A percentile compares a stretch with the other conserved stretches of the same genome.
Conservation (phyloP, 2,329 filamentous ascomycete genomes). For the Biscogniauxia sp. region DNA sequence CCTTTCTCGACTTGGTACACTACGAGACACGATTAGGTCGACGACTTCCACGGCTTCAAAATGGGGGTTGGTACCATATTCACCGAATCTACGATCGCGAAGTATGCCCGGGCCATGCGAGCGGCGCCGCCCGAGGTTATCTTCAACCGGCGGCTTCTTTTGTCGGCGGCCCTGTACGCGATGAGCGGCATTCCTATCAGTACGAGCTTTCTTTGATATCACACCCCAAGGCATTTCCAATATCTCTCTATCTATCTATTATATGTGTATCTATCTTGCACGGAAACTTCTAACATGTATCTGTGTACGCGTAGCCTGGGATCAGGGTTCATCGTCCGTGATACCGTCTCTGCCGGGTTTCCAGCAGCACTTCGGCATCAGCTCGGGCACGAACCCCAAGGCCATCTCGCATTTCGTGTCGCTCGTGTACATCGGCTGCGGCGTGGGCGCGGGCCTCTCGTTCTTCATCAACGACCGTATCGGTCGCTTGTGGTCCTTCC, state of each 20-base stretch:
- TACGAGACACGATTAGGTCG: neutral
- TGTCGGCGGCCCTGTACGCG: conserved; percentile 19
- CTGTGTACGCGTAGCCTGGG: conserved; percentile 27
- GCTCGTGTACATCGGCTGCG: conserved; percentile 33
- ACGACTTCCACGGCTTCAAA: neutral
- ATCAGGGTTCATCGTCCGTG: conserved; percentile 32
- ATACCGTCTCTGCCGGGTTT: conserved; percentile 36
- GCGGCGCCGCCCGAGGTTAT: conserved; percentile 20
- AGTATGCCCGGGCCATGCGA: conserved; percentile 16
- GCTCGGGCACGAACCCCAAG: conserved; percentile 25
- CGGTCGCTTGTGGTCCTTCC: conserved; percentile 22
- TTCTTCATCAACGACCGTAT: conserved; percentile 35
- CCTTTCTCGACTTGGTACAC: neutral
- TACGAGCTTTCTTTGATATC: neutral
- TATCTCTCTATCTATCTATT: no score
- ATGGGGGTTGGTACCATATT: conserved; percentile 3
- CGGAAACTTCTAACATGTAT: neutral
- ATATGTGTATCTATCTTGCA: no score
- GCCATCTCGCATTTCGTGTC: conserved; percentile 37
- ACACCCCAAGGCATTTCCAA: neutral
- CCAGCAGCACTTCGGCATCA: conserved; percentile 34
- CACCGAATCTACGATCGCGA: conserved; percentile 8
- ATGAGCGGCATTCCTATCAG: conserved; percentile 18
- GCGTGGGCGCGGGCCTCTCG: conserved; percentile 30
- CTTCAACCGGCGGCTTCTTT: conserved; percentile 12